Evolutionary conservation across 257 asterid genomes (phyloP).

Genomic region (Petunia axillaris): DNA sequence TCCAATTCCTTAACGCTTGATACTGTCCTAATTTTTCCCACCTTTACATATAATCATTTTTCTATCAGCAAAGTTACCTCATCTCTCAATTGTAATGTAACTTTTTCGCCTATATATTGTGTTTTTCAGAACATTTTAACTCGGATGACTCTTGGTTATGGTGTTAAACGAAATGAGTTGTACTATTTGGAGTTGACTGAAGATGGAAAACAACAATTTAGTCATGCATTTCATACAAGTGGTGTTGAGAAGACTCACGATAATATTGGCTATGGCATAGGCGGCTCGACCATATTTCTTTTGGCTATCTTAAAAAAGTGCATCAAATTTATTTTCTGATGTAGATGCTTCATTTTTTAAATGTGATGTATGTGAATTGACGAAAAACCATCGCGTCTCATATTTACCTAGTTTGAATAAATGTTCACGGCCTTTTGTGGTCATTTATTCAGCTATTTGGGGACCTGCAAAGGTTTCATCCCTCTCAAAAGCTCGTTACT

Average conservation of each 20-base stretch:
- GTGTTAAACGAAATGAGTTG: background rate
- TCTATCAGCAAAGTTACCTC: background rate
- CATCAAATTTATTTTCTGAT: background rate
- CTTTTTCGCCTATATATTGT: background rate
- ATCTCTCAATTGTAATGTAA: background rate
- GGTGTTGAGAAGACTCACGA: background rate
- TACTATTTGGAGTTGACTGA: conserved; percentile 10
- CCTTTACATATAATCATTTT: background rate
- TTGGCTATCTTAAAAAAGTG: background rate
- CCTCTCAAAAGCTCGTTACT: background rate
- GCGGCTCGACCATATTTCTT: background rate
- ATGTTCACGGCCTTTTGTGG: background rate
- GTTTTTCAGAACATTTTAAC: background rate
- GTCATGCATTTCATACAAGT: background rate
- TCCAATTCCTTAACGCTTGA: background rate
- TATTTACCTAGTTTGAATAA: background rate
- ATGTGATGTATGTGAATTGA: background rate
- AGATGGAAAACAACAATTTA: background rate
- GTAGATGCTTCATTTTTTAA: background rate
- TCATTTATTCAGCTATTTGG: background rate
- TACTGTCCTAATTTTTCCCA: background rate
- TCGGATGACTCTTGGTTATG: background rate
- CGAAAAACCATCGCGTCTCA: background rate
- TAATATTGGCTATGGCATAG: background rate
- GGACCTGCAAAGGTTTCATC: background rate